Evolutionary conservation across 192 early-diverging fungal species (phyloP).

Genomic region (Chytriomyces confervae): DNA sequence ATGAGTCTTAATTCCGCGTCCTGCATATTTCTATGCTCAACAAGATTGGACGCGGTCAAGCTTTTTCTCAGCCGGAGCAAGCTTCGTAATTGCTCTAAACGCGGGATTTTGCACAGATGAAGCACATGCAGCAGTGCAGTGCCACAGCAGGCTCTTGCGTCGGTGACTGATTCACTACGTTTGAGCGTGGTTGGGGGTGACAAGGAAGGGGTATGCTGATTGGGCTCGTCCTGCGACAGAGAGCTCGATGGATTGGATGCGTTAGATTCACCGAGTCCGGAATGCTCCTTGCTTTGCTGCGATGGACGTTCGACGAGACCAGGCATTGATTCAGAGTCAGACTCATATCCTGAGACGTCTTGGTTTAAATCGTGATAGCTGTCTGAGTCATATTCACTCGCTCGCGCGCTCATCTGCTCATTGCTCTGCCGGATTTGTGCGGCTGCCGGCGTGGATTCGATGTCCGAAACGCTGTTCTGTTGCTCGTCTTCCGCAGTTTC

Average conservation of each 20-base stretch:
- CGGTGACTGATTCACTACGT: neutral
- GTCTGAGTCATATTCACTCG: neutral
- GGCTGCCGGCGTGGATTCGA: neutral
- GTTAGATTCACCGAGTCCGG: too few species aligned
- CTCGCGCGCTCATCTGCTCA: neutral
- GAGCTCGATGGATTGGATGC: neutral
- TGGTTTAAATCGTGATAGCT: neutral
- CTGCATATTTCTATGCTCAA: constrained; percentile 6
- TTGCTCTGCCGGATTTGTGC: neutral
- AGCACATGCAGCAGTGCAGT: constrained; percentile 17
- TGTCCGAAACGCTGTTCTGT: neutral
- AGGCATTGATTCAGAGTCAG: constrained; percentile 12
- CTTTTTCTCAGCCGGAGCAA: constrained; percentile 2
- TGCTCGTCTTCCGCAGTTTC: neutral
- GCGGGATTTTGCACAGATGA: constrained; percentile 6
- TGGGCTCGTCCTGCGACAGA: neutral
- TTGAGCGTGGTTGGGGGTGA: neutral
- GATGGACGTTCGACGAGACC: neutral
- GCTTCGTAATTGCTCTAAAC: neutral
- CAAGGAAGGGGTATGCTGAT: neutral
- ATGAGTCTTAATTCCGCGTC: constrained; percentile 14
- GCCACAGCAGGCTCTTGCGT: constrained; percentile 5
- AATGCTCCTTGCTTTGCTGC: neutral
- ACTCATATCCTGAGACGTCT: neutral
- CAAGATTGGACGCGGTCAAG: neutral